Base-by-base conservation (phyloP, 1,284 basidiomycete species). In the Tranzscheliella williamsii region DNA sequence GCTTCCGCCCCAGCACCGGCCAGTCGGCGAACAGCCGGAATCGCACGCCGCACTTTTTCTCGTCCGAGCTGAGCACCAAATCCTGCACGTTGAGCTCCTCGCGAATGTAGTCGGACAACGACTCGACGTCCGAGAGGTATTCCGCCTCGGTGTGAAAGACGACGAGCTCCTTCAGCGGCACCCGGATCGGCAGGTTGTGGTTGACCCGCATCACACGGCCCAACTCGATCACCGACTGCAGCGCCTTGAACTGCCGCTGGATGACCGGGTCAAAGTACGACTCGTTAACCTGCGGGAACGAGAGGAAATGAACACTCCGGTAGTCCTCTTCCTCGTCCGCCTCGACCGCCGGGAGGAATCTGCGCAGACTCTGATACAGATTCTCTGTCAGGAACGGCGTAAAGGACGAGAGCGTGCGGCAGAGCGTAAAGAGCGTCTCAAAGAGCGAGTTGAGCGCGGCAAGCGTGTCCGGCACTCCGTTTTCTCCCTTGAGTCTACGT, bases 361-460 rank as follows among this genome's bases (percentile, higher is more conserved):
- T 83, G 42, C 87, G 85, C 34, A 99, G 83, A 33, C 89, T 86
- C 78, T 98, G 95, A 80, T 97, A 98, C 62, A 98, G 83, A 80
- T 89, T 96, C 80, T 99, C 95, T 4, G 91, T 94, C 74, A 97
- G 82, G 85, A 97, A 98, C 1, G 95, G 95, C 4, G 93, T 97
- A 79, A 96, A 99, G 2, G 94, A 94, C 8, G 93, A 94, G 90
- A 97, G 90, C 7, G 94, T 97, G 42, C 90, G 84, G 79, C 90
- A 95, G 27, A 99, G 83, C 1, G 94, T 98, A 79, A 92, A 88
- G 31, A 99, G 81, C 0, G 93, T 86, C 81, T 98, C 95, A 78
- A 97, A 97, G 30, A 99, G 82, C 16, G 94, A 95, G 79, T 98
- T 96, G 73, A 99, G 83, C 11, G 94, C 95, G 11, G 87, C 81